phyloP scores from a whole-genome alignment of 31 red algal species.

The Odonthalia washingtoniensis region DNA sequence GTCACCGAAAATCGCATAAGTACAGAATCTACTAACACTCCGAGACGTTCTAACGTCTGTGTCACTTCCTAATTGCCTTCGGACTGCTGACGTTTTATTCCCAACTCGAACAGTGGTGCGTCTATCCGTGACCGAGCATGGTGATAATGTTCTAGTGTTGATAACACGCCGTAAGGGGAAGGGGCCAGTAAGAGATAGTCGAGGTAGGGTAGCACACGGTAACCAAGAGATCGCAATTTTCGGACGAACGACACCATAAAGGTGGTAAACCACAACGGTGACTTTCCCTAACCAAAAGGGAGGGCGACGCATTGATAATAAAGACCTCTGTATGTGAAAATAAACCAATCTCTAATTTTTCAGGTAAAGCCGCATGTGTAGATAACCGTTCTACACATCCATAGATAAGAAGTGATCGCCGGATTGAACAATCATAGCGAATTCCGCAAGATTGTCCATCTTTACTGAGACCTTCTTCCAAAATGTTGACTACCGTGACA shows the following conservation, averaged over 20 bases:
- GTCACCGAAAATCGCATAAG: conserved; percentile 26
- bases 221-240: conserved; percentile 21
- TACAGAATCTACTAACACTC: conserved; percentile 36
- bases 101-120: conserved; percentile 13
- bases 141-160: conserved; percentile 11
- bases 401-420: conserved; percentile 35
- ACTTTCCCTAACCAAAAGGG: conserved; percentile 46
- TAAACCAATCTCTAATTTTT: conserved; percentile 44
- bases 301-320: conserved; percentile 53
- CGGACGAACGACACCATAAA: conserved; percentile 36
- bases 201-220: conserved; percentile 58
- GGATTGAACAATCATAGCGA: conserved; percentile 22
- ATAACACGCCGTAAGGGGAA: conserved; percentile 1
- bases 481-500: conserved; percentile 33
- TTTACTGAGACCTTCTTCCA: conserved; percentile 35
- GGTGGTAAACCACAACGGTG: conserved; percentile 36
- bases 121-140: neutral
- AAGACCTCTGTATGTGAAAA: conserved; percentile 45
- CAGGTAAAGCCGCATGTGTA: conserved; percentile 21
- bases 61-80: conserved; percentile 39
- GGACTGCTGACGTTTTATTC: neutral
- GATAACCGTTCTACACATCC: conserved; percentile 39
- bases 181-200: conserved; percentile 60
- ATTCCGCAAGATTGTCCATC: conserved; percentile 47
- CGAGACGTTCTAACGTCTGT: conserved; percentile 32